Evolutionary conservation across 2,329 filamentous ascomycete species (phyloP).

Genomic region (Penicillium sp.): DNA sequence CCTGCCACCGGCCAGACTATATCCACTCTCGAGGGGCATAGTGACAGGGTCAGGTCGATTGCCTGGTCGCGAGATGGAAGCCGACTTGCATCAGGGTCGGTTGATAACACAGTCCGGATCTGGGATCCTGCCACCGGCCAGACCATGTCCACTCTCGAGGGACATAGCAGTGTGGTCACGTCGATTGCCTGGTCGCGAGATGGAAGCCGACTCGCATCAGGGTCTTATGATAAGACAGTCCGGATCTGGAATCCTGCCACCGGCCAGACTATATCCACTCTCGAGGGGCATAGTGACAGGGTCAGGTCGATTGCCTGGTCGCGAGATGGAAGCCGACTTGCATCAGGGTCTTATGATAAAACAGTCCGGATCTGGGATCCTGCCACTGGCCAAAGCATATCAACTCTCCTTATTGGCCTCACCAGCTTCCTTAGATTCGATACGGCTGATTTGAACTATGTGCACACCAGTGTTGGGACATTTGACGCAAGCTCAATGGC

Average conservation of each 20-base stretch:
- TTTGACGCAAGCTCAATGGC: neutral
- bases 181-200: conserved; percentile 10
- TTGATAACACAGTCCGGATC: neutral
- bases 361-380: conserved; percentile 8
- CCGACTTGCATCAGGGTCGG: conserved; percentile 4
- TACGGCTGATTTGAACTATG: neutral
- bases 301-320: conserved; percentile 8
- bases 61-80: conserved; percentile 9
- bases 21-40: too few relatives aligned
- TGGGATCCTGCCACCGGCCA: conserved; percentile 1
- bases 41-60: neutral
- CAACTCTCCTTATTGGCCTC: conserved; percentile 2
- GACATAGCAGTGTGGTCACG: neutral
- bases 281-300: conserved; percentile 12
- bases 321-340: conserved; percentile 5
- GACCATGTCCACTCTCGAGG: conserved; percentile 14
- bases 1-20: neutral
- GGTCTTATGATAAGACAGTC: too few relatives aligned
- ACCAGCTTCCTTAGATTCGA: neutral
- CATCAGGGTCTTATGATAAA: conserved; percentile 1
- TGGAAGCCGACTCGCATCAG: conserved; percentile 9
- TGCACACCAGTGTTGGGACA: conserved; percentile 1
- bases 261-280: conserved; percentile 12
- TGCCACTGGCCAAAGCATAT: conserved; percentile 8
- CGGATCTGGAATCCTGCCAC: neutral